A percentile compares a stretch with the other conserved stretches of the same genome.
Evolutionary conservation across 257 asterid genomes (phyloP).

Genomic region (Mitragyna speciosa): DNA sequence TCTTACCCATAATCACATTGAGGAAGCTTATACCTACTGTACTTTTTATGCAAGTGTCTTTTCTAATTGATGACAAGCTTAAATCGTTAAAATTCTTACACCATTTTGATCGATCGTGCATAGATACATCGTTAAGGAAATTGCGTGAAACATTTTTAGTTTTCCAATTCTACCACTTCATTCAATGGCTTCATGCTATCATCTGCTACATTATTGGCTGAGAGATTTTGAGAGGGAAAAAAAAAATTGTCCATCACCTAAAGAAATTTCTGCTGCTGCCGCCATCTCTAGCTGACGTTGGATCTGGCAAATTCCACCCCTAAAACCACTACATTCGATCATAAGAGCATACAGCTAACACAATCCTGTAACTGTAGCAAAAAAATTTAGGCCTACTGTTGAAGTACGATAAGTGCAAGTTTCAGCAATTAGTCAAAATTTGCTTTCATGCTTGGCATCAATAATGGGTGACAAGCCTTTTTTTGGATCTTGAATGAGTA

Average conservation of each 20-base stretch:
- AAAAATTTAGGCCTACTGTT: not conserved
- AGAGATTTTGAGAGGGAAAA: no score
- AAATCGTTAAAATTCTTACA: not conserved
- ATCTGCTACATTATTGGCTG: not conserved
- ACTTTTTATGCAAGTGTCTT: not conserved
- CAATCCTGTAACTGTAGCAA: not conserved
- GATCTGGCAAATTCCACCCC: not conserved
- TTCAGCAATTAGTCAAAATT: not conserved
- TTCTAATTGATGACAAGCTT: not conserved
- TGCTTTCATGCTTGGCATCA: not conserved
- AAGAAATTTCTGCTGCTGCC: not conserved
- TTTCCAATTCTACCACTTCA: not conserved
- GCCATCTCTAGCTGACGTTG: not conserved
- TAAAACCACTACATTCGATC: not conserved
- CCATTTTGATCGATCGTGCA: not conserved
- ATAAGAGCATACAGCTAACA: not conserved
- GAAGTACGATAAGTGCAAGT: not conserved
- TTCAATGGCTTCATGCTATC: not conserved
- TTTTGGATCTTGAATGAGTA: not conserved
- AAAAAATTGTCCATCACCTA: not conserved
- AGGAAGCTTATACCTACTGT: not conserved
- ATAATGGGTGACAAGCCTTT: not conserved
- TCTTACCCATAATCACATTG: not conserved
- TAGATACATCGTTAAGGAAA: not conserved
- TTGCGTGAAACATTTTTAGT: not conserved